Percentiles rank a stretch among this genome's conserved stretches.
These are phyloP conservation scores for Solanum infundibuliforme DNA, from an alignment of 257 asterid species.

Conservation along the genomic window DNA sequence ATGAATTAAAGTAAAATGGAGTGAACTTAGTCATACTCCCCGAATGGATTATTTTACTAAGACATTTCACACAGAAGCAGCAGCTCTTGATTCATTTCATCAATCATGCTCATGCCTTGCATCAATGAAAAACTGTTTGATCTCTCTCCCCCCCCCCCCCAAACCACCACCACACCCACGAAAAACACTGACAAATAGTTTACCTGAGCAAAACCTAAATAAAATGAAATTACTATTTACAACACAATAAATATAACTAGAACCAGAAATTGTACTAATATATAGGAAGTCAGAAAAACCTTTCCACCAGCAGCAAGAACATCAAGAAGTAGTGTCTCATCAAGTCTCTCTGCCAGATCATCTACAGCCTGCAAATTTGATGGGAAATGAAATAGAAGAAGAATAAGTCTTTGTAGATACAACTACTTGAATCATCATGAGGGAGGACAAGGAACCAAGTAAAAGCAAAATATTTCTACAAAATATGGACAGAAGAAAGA, in stretches of 20 bases:
- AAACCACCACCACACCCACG: background rate
- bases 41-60: background rate
- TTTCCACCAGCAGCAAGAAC: conserved; percentile 96
- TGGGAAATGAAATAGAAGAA: background rate
- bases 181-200: background rate
- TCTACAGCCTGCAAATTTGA: conserved; percentile 50
- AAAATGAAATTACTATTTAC: background rate
- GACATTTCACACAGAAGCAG: background rate
- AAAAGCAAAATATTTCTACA: background rate
- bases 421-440: background rate
- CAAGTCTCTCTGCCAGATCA: conserved; percentile 32
- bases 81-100: background rate
- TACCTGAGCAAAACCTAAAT: background rate
- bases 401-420: background rate
- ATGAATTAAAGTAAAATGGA: background rate
- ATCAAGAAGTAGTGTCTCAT: conserved; percentile 64
- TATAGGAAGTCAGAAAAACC: conserved; percentile 34
- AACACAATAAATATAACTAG: background rate
- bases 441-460: conserved; percentile 4
- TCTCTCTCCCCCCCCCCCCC: background rate
- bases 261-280: background rate
- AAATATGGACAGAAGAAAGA: conserved; percentile 5
- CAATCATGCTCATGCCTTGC: background rate
- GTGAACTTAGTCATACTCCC: background rate
- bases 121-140: background rate